These are phyloP conservation scores for Calocybe indica DNA, from an alignment of 768 basidiomycete species.

Conservation along the genomic window DNA sequence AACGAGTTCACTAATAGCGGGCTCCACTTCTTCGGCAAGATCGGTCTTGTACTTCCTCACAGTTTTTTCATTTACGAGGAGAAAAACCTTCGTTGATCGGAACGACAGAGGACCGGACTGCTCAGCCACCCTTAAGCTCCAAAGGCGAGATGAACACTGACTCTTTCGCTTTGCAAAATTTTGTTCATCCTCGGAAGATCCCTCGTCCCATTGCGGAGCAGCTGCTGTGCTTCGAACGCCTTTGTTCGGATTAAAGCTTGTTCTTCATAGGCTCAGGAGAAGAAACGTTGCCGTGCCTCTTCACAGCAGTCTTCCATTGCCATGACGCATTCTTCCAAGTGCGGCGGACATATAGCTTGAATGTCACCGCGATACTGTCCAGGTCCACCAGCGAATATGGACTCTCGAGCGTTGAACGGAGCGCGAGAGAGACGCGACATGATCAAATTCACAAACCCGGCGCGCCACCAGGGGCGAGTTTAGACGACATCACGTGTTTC, in stretches of 20 bases:
- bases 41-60: conserved; percentile 72
- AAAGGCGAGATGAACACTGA: conserved; percentile 19
- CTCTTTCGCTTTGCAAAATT: conserved; percentile 63
- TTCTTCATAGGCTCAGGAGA: conserved; percentile 4
- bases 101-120: neutral
- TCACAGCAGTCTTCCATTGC: conserved; percentile 81
- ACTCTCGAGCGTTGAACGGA: conserved; percentile 56
- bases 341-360: conserved; percentile 62
- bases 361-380: conserved; percentile 61
- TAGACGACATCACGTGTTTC: conserved; percentile 9
- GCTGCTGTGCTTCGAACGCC: conserved; percentile 63
- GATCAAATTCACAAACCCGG: too few relatives aligned
- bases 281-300: conserved; percentile 39
- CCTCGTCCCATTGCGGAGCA: conserved; percentile 62
- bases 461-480: neutral
- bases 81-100: conserved; percentile 48
- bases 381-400: conserved; percentile 63
- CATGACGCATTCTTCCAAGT: conserved; percentile 68
- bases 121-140: neutral
- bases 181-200: conserved; percentile 70
- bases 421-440: conserved; percentile 51
- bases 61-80: conserved; percentile 67
- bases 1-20: conserved; percentile 71
- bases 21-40: conserved; percentile 75
- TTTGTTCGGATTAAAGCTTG: conserved; percentile 17